Base-by-base conservation (phyloP, 2,329 filamentous ascomycete genomes). In the Huntiella savannae region DNA sequence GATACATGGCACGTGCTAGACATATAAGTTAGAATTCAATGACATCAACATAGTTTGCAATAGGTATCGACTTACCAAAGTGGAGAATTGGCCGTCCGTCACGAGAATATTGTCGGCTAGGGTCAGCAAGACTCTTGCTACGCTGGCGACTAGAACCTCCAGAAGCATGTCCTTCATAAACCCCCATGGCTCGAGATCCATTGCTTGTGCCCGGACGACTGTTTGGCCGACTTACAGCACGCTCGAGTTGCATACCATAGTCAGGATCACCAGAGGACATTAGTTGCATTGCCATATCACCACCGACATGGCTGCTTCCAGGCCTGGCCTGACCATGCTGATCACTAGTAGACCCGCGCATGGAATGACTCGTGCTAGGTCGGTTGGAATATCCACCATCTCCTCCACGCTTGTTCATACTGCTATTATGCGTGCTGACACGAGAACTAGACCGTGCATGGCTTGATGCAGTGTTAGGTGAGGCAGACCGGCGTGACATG, bases 51-150 rank as follows among this genome's bases (percentile, higher is more conserved):
- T 19, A 33, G 17, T n/a, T n/a, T 6, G 11, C 34, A 10, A 36
- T 36, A 6, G 11, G 34, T n/a, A 36, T 15, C 34, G 11, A 73
- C 86, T 78, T 72, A 96, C 91, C 85, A 64, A 88, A 95, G 63
- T 95, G 85, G 58, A 96, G 60, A 58, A 96, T 88, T 33, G 83
- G 77, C 50, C 83, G 75, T 28, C 91, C 88, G 59, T 95, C 86
- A 52, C 77, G 74, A 4, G 84, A 94, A 55, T 82, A 85, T 55
- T 87, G 82, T 54, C 82, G 71, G n/a, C 77, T 76, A 19, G 75
- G 70, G 55, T 91, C 82, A n/a, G 82, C 85, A 50, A 91, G 70
- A 56, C 86, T 94, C 68, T 88, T 85, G 61, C 86, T 94, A 53
- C 79, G 65, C 53, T 71, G 68, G 50, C 73, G 63, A 52, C 59